Conservation (phyloP, 768 basidiomycete genomes). For the Crepidotus variabilis region DNA sequence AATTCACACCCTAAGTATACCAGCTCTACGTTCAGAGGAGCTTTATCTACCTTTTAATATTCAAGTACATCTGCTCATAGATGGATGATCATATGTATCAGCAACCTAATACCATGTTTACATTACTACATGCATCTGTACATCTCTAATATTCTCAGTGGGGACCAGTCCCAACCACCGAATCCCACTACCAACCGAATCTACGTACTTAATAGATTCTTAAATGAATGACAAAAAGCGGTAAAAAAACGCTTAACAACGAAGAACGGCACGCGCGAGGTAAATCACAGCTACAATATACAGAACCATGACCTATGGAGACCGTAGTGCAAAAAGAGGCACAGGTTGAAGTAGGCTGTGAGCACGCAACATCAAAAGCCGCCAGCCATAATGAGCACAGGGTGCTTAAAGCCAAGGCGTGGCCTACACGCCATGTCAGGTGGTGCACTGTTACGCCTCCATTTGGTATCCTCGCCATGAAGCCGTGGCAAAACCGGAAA, state of each 20-base stretch:
- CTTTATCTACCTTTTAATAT: background rate
- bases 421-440: slow-evolving; percentile 46
- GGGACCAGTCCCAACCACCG: background rate
- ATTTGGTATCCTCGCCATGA: slow-evolving; percentile 23
- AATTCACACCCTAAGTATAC: background rate
- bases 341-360: background rate
- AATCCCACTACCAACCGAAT: background rate
- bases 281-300: background rate
- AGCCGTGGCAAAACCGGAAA: slow-evolving; percentile 9
- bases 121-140: background rate
- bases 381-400: slow-evolving; percentile 53
- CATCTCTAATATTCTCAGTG: background rate
- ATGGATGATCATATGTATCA: background rate
- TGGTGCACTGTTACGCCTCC: slow-evolving; percentile 59
- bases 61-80: background rate
- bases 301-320: background rate
- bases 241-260: background rate
- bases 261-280: background rate
- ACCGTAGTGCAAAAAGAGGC: background rate
- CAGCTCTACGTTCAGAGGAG: background rate
- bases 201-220: background rate
- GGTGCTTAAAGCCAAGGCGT: slow-evolving; percentile 56
- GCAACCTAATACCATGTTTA: background rate
- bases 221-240: background rate
- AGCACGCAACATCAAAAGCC: slow-evolving; percentile 41